Percentiles rank a stretch among this genome's conserved stretches.
These are phyloP conservation scores for Cyberlindnera galapagoensis DNA, from an alignment of 805 yeast genomes.

Conservation along the genomic window DNA sequence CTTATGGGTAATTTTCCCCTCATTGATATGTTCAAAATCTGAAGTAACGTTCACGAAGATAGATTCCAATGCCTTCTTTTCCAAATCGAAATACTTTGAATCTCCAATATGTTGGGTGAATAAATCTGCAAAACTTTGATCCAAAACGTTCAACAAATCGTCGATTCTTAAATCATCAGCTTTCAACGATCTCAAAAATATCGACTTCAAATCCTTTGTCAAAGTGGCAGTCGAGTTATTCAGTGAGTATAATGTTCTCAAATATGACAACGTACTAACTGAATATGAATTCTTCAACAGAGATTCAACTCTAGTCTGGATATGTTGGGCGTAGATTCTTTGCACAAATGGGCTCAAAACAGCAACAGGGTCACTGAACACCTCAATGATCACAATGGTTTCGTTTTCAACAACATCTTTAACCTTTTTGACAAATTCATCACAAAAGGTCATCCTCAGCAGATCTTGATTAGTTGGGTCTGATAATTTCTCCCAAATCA, in stretches of 20 bases:
- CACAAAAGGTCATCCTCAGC: conserved; percentile 46
- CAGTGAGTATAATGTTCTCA: conserved; percentile 67
- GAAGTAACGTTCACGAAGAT: conserved; percentile 28
- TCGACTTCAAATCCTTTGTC: conserved; percentile 59
- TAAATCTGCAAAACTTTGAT: conserved; percentile 65
- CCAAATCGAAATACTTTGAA: conserved; percentile 61
- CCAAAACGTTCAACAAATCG: conserved; percentile 45
- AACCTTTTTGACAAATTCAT: conserved; percentile 47
- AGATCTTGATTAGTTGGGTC: conserved; percentile 49
- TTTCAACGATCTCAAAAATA: conserved; percentile 38
- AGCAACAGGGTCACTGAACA: conserved; percentile 59
- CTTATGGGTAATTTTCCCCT: conserved; percentile 27
- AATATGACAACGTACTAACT: conserved; percentile 61
- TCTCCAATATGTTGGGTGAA: conserved; percentile 66
- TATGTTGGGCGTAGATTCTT: conserved; percentile 68
- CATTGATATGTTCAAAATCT: conserved; percentile 26
- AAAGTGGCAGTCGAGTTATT: conserved; percentile 52
- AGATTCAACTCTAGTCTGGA: conserved; percentile 48
- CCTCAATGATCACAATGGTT: conserved; percentile 63
- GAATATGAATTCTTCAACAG: conserved; percentile 59
- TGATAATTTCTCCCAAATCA: conserved; percentile 51
- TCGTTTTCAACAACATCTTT: conserved; percentile 60
- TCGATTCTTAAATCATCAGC: conserved; percentile 30
- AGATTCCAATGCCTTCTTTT: conserved; percentile 57
- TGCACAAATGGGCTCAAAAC: conserved; percentile 69